Evolutionary conservation across 2,329 filamentous ascomycete genomes (phyloP).

Genomic region (Monosporascus sp.): DNA sequence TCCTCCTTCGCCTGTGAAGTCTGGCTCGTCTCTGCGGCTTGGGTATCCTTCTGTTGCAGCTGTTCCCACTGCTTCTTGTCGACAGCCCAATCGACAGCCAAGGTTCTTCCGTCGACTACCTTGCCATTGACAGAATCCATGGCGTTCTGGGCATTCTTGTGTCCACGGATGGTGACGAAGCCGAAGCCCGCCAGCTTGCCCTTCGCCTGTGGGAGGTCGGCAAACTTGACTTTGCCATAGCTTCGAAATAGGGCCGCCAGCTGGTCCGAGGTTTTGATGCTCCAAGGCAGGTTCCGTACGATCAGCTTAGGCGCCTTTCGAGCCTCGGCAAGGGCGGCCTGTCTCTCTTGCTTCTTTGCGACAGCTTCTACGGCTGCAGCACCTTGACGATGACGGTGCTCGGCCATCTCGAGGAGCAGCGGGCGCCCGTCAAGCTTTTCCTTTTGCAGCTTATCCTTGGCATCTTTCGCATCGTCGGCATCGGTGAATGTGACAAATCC

Average conservation of each 20-base stretch:
- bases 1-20: conserved; percentile 7
- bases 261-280: conserved; percentile 80
- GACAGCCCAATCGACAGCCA: conserved; percentile 96
- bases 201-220: conserved; percentile 75
- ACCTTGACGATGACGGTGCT: conserved; percentile 65
- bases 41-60: conserved; percentile 51
- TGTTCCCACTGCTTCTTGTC: conserved; percentile 83
- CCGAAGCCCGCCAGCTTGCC: conserved; percentile 81
- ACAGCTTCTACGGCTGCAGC: conserved; percentile 39
- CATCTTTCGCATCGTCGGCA: conserved; percentile 78
- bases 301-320: conserved; percentile 70
- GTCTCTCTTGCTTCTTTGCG: conserved; percentile 49
- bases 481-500: conserved; percentile 98
- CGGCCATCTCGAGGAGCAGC: conserved; percentile 81
- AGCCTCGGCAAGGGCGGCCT: conserved; percentile 56
- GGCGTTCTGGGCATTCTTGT: conserved; percentile 87
- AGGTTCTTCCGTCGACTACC: conserved; percentile 75
- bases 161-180: conserved; percentile 82
- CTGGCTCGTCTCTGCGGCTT: conserved; percentile 18
- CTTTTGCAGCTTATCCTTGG: conserved; percentile 76
- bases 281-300: conserved; percentile 93
- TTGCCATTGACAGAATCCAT: conserved; percentile 83
- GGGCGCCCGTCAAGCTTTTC: conserved; percentile 72
- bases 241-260: conserved; percentile 73
- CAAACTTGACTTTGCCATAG: conserved; percentile 87